Percentiles rank a stretch among this genome's conserved stretches.
phyloP scores from a whole-genome alignment of 2,329 filamentous ascomycete species.

The Beauveria brongniartii region DNA sequence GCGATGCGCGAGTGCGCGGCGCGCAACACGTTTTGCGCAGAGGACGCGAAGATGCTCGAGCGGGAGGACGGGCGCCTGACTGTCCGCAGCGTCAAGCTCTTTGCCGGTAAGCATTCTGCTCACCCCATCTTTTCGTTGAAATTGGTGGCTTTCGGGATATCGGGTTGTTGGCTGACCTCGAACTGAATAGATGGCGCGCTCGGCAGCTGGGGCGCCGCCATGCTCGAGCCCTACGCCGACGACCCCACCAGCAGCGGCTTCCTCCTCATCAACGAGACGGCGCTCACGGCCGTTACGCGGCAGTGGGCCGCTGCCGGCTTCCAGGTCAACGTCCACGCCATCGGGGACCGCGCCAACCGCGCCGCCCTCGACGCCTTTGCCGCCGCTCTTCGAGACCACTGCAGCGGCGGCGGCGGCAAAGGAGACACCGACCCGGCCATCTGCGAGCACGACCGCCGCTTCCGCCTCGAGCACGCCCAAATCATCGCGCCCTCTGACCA shows the following conservation, averaged over 20 bases:
- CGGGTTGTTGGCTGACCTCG: too few species aligned
- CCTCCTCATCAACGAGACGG: slow-evolving; percentile 56
- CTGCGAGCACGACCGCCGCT: slow-evolving; percentile 48
- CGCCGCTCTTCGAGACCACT: slow-evolving; percentile 44
- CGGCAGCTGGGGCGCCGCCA: slow-evolving; percentile 62
- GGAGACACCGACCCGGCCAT: slow-evolving; percentile 25
- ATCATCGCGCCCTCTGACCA: slow-evolving; percentile 62
- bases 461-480: slow-evolving; percentile 64
- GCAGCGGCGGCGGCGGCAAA: slow-evolving; percentile 25
- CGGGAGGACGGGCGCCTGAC: slow-evolving; percentile 42
- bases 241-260: slow-evolving; percentile 53
- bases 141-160: too few species aligned
- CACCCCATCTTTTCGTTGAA: neutral
- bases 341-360: slow-evolving; percentile 61
- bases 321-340: slow-evolving; percentile 66
- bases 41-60: slow-evolving; percentile 36
- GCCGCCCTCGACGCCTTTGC: slow-evolving; percentile 56
- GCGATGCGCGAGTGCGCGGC: slow-evolving; percentile 60
- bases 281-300: slow-evolving; percentile 43
- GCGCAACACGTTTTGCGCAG: slow-evolving; percentile 56
- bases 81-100: slow-evolving; percentile 60
- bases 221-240: slow-evolving; percentile 63
- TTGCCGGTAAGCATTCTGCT: slow-evolving; percentile 42
- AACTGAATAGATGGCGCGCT: slow-evolving; percentile 51
- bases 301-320: slow-evolving; percentile 54